A percentile compares a stretch with the other conserved stretches of the same genome.
Conservation (phyloP, 1,284 basidiomycete genomes). For the Waitea zeae region DNA sequence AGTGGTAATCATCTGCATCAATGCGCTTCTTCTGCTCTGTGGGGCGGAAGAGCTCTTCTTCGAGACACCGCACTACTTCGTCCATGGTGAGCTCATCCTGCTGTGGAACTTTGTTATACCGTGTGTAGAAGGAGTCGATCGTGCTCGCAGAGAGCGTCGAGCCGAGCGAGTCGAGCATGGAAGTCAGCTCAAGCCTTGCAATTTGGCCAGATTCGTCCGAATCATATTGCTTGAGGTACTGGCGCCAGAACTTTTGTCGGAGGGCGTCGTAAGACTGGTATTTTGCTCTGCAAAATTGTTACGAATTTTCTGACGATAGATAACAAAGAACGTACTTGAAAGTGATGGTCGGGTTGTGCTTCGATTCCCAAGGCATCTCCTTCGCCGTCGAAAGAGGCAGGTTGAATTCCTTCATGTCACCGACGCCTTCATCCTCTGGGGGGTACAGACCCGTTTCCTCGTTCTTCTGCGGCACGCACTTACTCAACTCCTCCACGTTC, state of each 20-base stretch:
- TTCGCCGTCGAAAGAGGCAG: constrained; percentile 34
- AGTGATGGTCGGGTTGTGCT: constrained; percentile 39
- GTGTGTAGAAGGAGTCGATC: constrained; percentile 65
- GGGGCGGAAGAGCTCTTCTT: constrained; percentile 62
- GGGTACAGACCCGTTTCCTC: constrained; percentile 58
- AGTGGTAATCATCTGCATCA: constrained; percentile 16
- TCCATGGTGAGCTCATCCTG: constrained; percentile 65
- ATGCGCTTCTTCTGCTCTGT: constrained; percentile 50
- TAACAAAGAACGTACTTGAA: constrained; percentile 31
- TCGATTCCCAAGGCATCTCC: constrained; percentile 44
- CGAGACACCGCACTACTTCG: constrained; percentile 67
- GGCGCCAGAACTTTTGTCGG: constrained; percentile 83
- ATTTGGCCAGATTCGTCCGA: constrained; percentile 68
- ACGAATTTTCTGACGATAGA: constrained; percentile 6
- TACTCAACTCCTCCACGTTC: constrained; percentile 54
- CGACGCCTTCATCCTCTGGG: constrained; percentile 27
- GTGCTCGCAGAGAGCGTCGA: constrained; percentile 79
- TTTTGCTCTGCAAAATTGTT: constrained; percentile 45
- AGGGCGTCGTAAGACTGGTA: constrained; percentile 91
- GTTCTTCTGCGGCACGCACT: constrained; percentile 58
- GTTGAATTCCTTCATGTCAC: constrained; percentile 55
- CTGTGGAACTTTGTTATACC: constrained; percentile 47
- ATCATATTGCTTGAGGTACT: constrained; percentile 85
- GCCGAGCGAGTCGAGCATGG: constrained; percentile 96
- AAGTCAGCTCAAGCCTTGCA: constrained; percentile 77